A percentile compares a stretch with the other conserved stretches of the same genome.
phyloP scores from a whole-genome alignment of 352 stramenopile species.

The Phytophthora cryptogea region DNA sequence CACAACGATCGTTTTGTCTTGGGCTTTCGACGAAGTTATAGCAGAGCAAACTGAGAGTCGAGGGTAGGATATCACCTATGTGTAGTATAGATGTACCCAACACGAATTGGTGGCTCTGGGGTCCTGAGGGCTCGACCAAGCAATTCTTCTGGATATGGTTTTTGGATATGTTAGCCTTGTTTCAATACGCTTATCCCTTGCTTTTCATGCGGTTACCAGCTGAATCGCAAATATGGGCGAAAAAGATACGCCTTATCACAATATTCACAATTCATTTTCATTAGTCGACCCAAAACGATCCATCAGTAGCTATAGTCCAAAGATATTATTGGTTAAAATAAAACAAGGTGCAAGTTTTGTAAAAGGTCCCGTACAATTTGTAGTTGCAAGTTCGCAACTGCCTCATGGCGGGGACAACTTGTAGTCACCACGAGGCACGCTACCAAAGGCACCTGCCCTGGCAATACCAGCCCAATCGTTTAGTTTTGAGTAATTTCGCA shows the following conservation, averaged over 20 bases:
- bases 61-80: too few relatives aligned
- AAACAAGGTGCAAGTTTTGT: neutral
- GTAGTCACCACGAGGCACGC: too few relatives aligned
- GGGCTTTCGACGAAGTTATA: too few relatives aligned
- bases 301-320: neutral
- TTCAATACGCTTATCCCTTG: neutral
- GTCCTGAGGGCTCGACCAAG: neutral
- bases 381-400: too few relatives aligned
- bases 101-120: too few relatives aligned
- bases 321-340: neutral
- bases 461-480: too few relatives aligned
- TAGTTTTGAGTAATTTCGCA: too few relatives aligned
- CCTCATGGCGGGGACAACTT: too few relatives aligned
- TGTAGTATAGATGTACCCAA: neutral
- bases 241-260: neutral
- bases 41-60: too few relatives aligned
- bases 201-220: neutral
- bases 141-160: neutral
- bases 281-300: neutral
- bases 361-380: too few relatives aligned
- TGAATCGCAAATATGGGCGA: neutral
- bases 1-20: too few relatives aligned
- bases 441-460: too few relatives aligned
- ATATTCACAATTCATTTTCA: neutral
- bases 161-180: neutral